Conservation (phyloP, 129 eudicot genomes). For the Silybum marianum region DNA sequence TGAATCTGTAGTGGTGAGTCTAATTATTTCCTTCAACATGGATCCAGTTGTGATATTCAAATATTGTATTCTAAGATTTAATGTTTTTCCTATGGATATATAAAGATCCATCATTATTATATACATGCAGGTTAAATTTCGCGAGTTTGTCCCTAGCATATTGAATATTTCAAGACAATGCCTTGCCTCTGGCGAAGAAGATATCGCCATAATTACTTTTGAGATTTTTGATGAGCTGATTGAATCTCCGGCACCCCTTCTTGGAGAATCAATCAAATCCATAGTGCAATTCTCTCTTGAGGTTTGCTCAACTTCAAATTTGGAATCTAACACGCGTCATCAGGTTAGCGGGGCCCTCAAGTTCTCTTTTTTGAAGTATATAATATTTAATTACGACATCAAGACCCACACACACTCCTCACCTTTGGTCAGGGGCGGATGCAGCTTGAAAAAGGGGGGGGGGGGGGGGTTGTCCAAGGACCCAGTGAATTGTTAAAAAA, state of each 20-base stretch:
- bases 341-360: conserved; percentile 50
- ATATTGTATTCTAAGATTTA: neutral
- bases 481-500: too few species aligned
- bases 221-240: conserved; percentile 96
- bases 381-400: too few species aligned
- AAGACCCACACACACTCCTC: neutral
- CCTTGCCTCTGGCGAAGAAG: conserved; percentile 86
- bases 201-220: conserved; percentile 81
- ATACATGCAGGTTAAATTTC: conserved; percentile 62
- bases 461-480: too few species aligned
- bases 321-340: conserved; percentile 81
- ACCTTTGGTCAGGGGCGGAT: too few species aligned
- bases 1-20: conserved; percentile 81
- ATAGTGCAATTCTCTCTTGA: conserved; percentile 95
- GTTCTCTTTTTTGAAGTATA: neutral
- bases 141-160: conserved; percentile 86
- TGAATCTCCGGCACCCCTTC: conserved; percentile 94
- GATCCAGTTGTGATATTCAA: neutral
- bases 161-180: conserved; percentile 77
- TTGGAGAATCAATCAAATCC: conserved; percentile 84
- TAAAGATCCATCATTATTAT: conserved; percentile 2
- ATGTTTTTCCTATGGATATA: neutral
- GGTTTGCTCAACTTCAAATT: conserved; percentile 64
- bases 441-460: too few species aligned
- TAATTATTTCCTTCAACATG: conserved; percentile 7